Evolutionary conservation across 768 basidiomycete genomes (phyloP).

Genomic region (Trametes meyenii): DNA sequence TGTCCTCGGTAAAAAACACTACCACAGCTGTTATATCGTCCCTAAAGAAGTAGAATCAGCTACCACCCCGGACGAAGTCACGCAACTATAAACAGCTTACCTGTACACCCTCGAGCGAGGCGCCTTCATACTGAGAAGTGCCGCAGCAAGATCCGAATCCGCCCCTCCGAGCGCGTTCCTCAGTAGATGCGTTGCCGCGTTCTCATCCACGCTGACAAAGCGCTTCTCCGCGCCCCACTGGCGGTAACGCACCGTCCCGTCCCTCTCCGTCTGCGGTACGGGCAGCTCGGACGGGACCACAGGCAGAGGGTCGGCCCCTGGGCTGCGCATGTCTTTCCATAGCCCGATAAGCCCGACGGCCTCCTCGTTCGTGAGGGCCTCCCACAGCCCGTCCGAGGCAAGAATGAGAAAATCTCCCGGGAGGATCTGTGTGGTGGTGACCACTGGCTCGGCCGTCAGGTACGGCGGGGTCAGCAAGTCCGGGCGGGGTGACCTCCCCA

Average conservation of each 20-base stretch:
- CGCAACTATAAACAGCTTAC: conserved; percentile 32
- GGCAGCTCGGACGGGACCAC: conserved; percentile 33
- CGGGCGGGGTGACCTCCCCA: conserved; percentile 37
- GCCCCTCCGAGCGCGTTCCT: conserved; percentile 60
- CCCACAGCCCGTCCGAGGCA: conserved; percentile 56
- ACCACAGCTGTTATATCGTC: conserved; percentile 39
- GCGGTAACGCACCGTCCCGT: conserved; percentile 41
- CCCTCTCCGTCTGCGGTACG: conserved; percentile 32
- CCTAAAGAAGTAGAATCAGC: conserved; percentile 17
- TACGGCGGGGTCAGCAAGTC: conserved; percentile 51
- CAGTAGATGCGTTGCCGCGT: conserved; percentile 52
- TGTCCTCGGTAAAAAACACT: conserved; percentile 28
- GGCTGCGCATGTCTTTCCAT: conserved; percentile 40
- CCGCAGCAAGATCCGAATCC: conserved; percentile 43
- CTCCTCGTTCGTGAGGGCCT: conserved; percentile 56
- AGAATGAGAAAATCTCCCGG: conserved; percentile 58
- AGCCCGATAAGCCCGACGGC: conserved; percentile 55
- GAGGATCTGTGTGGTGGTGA: conserved; percentile 45
- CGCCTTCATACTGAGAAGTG: conserved; percentile 42
- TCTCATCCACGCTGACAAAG: conserved; percentile 46
- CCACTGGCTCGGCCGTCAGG: conserved; percentile 54
- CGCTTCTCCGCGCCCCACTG: conserved; percentile 42
- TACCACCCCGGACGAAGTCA: not conserved
- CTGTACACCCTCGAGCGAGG: conserved; percentile 43
- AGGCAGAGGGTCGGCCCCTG: not conserved